Percentiles rank a stretch among this genome's conserved stretches.
These are phyloP conservation scores for Centella asiatica DNA, from an alignment of 129 eudicot species.

Conservation along the genomic window DNA sequence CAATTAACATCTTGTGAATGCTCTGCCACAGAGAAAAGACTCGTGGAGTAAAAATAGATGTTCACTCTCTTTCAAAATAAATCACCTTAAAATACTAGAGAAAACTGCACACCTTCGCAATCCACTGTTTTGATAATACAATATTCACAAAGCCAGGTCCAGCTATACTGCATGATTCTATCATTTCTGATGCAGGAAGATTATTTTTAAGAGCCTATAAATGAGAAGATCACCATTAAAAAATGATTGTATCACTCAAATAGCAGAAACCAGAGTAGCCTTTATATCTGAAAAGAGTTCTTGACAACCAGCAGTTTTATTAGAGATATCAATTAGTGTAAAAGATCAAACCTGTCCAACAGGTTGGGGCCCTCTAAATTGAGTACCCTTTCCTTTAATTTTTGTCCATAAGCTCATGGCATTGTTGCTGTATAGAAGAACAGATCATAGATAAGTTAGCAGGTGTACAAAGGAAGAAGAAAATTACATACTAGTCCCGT, in stretches of 20 bases:
- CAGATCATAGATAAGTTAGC: not conserved
- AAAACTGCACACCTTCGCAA: slow-evolving; percentile 52
- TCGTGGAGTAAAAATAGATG: not conserved
- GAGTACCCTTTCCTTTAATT: slow-evolving; percentile 47
- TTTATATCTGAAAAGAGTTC: not conserved
- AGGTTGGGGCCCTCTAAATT: slow-evolving; percentile 50
- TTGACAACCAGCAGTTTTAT: not conserved
- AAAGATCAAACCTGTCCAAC: slow-evolving; percentile 52
- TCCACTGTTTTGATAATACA: slow-evolving; percentile 61
- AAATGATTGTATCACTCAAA: slow-evolving; percentile 2
- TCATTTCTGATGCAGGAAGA: slow-evolving; percentile 69
- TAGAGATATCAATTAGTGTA: not conserved
- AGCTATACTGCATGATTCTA: slow-evolving; percentile 62
- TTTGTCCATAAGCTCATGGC: slow-evolving; percentile 77
- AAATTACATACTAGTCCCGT: not conserved
- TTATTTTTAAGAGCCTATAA: slow-evolving; percentile 64
- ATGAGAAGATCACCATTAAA: slow-evolving; percentile 4
- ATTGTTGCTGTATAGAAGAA: slow-evolving; percentile 53
- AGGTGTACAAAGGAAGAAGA: not conserved
- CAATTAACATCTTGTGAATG: slow-evolving; percentile 60
- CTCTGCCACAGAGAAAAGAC: slow-evolving; percentile 31
- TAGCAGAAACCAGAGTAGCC: not conserved
- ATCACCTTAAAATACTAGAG: not conserved
- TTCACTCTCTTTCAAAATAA: not conserved
- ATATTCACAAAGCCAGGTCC: slow-evolving; percentile 85